Percentiles rank a stretch among this genome's conserved stretches.
These are phyloP conservation scores for Boletus coccyginus DNA, from an alignment of 768 basidiomycete species.

Conservation along the genomic window DNA sequence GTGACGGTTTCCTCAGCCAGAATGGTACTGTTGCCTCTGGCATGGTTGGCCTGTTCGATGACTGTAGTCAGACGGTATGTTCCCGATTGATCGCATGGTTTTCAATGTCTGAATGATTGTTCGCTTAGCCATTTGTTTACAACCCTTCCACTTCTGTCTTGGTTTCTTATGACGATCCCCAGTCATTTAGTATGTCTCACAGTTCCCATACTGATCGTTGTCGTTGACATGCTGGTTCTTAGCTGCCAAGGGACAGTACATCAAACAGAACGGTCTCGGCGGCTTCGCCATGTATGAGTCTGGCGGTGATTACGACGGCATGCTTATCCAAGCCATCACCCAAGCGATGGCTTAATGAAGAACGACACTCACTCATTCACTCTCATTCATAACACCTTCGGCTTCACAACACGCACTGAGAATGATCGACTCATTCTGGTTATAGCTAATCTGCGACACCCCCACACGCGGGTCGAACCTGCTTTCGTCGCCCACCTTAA, in stretches of 20 bases:
- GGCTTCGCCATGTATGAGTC: constrained; percentile 48
- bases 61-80: constrained; percentile 74
- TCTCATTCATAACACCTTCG: constrained; percentile 3
- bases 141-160: constrained; percentile 49
- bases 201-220: background rate
- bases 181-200: constrained; percentile 49
- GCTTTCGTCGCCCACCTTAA: background rate
- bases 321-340: constrained; percentile 34
- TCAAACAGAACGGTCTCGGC: constrained; percentile 30
- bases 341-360: constrained; percentile 23
- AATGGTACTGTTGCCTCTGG: constrained; percentile 48
- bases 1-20: constrained; percentile 49
- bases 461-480: constrained; percentile 7
- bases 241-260: constrained; percentile 45
- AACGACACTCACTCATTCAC: constrained; percentile 5
- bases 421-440: constrained; percentile 25
- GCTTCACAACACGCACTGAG: background rate
- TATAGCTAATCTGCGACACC: background rate
- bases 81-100: background rate
- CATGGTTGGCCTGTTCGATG: constrained; percentile 54
- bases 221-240: background rate
- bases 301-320: constrained; percentile 40
- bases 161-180: constrained; percentile 64
- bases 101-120: background rate
- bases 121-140: constrained; percentile 63